Base-by-base conservation (phyloP, 805 yeast species). In the Starmerella floricola region DNA sequence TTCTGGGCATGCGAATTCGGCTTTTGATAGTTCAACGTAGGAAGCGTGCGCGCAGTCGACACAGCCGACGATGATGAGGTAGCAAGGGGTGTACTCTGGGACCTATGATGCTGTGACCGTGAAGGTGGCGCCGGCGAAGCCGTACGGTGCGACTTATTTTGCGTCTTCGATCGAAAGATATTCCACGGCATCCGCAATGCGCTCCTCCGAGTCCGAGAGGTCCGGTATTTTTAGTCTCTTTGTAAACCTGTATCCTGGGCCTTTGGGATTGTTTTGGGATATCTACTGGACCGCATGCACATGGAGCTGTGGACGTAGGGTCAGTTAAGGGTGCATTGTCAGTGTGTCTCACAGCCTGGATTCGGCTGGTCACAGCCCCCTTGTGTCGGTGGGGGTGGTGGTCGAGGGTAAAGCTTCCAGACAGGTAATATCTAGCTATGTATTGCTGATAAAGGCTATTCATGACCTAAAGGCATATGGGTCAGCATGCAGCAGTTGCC, bases 161-260 rank as follows among this genome's bases (percentile, higher is more conserved):
- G 32, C 8, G 8, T 17, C 30, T 33, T 37, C 15, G 45, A 6
- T 4, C 31, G 19, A 17, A 38, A 42, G 29, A 37, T 30, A 16
- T 24, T 31, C 45, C 42, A 42, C 3, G 45, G 12, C 45, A 42
- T 37, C 20, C 29, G 12, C 34, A 18, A 32, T 32, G n/a, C 6
- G 26, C 26, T 23, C 26, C 10, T n/a, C n/a, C n/a, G n/a, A n/a
- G n/a, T n/a, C n/a, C n/a, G n/a, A n/a, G n/a, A n/a, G n/a, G n/a
- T n/a, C n/a, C n/a, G n/a, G n/a, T n/a, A n/a, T n/a, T n/a, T n/a
- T n/a, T n/a, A n/a, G n/a, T 24, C 27, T 24, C 27, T 24, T 24
- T 6, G 10, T 11, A 24, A 11, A 8, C 10, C 27, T 24, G 13
- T 27, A 27, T 11, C 29, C 13, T 11, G 29, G 12, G 29, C 11